These are phyloP conservation scores for Cryptococcus sp. DNA, from an alignment of 1,284 basidiomycete genomes.

Conservation along the genomic window DNA sequence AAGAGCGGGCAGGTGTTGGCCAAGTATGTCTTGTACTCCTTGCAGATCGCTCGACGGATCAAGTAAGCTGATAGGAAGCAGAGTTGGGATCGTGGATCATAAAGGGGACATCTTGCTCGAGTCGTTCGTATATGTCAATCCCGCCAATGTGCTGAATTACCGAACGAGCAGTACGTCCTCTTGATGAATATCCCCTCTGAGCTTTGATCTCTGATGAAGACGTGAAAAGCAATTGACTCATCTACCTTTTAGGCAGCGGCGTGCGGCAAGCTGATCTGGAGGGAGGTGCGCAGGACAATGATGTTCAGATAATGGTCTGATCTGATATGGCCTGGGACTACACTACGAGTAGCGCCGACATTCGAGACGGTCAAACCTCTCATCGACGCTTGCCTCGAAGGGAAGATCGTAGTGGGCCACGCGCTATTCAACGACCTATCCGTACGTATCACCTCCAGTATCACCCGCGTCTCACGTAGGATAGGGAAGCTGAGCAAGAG, in stretches of 20 bases:
- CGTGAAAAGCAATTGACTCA: not conserved
- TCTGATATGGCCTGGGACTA: too few species aligned
- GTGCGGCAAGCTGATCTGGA: slow-evolving; percentile 55
- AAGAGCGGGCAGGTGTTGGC: slow-evolving; percentile 25
- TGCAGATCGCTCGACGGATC: not conserved
- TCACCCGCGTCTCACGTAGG: too few species aligned
- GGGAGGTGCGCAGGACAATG: slow-evolving; percentile 43
- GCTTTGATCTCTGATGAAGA: not conserved
- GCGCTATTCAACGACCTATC: slow-evolving; percentile 88
- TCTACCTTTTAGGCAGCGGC: slow-evolving; percentile 45
- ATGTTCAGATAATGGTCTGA: not conserved
- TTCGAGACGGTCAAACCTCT: slow-evolving; percentile 75
- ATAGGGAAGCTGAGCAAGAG: too few species aligned
- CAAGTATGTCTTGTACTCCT: slow-evolving; percentile 22
- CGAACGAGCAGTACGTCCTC: slow-evolving; percentile 53
- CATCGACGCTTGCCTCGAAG: slow-evolving; percentile 74
- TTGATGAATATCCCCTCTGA: not conserved
- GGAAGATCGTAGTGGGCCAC: slow-evolving; percentile 84
- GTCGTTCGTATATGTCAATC: slow-evolving; percentile 55
- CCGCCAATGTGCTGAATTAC: slow-evolving; percentile 58
- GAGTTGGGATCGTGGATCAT: slow-evolving; percentile 57
- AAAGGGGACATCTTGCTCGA: slow-evolving; percentile 55
- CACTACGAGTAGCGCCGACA: slow-evolving; percentile 65
- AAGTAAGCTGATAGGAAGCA: slow-evolving; percentile 12
- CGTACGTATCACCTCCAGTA: slow-evolving; percentile 53